Percentiles rank a stretch among this genome's conserved stretches.
Conservation (phyloP, 2,329 filamentous ascomycete genomes). For the Pseudogymnoascus sp. region DNA sequence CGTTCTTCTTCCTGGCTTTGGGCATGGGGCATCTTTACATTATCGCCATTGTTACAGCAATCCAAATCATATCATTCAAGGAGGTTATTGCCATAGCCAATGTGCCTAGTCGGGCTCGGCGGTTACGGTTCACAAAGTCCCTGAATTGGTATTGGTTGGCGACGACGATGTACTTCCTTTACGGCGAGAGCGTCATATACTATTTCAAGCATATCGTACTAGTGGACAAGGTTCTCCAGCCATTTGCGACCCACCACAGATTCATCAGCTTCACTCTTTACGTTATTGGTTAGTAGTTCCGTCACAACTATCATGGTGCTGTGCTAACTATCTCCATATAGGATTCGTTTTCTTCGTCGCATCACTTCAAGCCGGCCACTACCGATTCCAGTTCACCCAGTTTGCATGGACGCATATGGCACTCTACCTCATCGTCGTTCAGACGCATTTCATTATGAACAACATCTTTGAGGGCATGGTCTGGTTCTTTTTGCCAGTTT, state of each 20-base stretch:
- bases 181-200: conserved; percentile 98
- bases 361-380: conserved; percentile 89
- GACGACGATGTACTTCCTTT: conserved; percentile 98
- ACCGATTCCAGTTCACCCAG: conserved; percentile 97
- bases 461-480: conserved; percentile 99
- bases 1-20: conserved; percentile 80
- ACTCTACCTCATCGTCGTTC: conserved; percentile 91
- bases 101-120: conserved; percentile 83
- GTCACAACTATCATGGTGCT: conserved; percentile 12
- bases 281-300: conserved; percentile 66
- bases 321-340: conserved; percentile 35
- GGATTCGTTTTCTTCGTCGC: conserved; percentile 98
- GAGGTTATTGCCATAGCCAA: conserved; percentile 98
- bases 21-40: conserved; percentile 98
- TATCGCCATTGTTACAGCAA: conserved; percentile 80
- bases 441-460: conserved; percentile 99
- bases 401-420: conserved; percentile 99
- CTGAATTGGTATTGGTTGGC: conserved; percentile 99
- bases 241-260: conserved; percentile 90
- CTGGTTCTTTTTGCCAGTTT: conserved; percentile 96
- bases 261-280: conserved; percentile 99
- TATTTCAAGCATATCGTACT: conserved; percentile 99
- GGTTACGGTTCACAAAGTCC: conserved; percentile 88
- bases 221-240: conserved; percentile 85
- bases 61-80: conserved; percentile 97